These are phyloP conservation scores for Pseudozyma thailandica DNA, from an alignment of 1,284 basidiomycete genomes.

Conservation along the genomic window DNA sequence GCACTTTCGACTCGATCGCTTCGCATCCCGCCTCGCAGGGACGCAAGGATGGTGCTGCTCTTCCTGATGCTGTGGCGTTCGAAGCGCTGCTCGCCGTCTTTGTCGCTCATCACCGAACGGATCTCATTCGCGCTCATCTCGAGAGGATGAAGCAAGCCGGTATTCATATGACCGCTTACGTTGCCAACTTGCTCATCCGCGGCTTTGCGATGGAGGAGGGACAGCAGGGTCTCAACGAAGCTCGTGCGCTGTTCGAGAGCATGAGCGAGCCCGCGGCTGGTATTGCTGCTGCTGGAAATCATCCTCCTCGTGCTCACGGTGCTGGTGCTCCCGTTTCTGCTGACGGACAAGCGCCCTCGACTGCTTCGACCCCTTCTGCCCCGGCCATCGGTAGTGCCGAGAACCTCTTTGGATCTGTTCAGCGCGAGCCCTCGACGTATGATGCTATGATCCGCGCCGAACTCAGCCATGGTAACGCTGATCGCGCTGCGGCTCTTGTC, in stretches of 20 bases:
- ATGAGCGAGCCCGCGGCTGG: conserved; percentile 86
- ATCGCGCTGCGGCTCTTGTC: conserved; percentile 78
- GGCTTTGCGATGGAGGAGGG: conserved; percentile 76
- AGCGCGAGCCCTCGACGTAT: conserved; percentile 88
- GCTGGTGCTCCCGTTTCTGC: conserved; percentile 66
- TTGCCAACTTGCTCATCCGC: conserved; percentile 91
- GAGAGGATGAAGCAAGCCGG: conserved; percentile 75
- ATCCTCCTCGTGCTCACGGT: conserved; percentile 72
- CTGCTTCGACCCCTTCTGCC: neutral
- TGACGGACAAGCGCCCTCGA: conserved; percentile 3
- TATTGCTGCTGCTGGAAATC: conserved; percentile 88
- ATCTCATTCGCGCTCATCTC: conserved; percentile 80
- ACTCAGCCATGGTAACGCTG: conserved; percentile 79
- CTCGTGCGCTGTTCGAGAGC: conserved; percentile 78
- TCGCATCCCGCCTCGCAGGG: conserved; percentile 68
- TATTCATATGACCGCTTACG: conserved; percentile 92
- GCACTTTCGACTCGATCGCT: conserved; percentile 81
- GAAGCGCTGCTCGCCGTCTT: conserved; percentile 91
- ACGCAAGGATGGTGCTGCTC: conserved; percentile 48
- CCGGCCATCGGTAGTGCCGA: conserved; percentile 1
- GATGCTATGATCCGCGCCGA: conserved; percentile 95
- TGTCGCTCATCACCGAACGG: conserved; percentile 80
- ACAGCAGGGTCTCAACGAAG: conserved; percentile 71
- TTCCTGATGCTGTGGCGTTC: conserved; percentile 86
- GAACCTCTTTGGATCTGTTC: conserved; percentile 75